Base-by-base conservation (phyloP, 371 early-diverging fungal genomes). In the Mucor irregularis region DNA sequence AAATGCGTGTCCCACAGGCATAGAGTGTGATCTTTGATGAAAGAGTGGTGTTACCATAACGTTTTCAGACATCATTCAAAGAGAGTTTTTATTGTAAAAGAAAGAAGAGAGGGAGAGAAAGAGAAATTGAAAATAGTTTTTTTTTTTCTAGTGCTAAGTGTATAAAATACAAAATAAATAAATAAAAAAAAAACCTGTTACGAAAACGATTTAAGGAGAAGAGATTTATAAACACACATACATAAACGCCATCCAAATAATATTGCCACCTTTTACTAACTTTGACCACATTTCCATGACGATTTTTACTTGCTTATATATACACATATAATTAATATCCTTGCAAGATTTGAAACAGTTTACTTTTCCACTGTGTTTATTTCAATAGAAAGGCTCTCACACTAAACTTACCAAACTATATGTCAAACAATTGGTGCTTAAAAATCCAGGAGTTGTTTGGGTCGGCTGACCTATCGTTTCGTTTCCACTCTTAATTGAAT, bases 51-150 rank as follows among this genome's bases (percentile, higher is more conserved):
- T 37, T 38, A 58, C 50, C 56, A 67, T 56, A 28, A 52, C 53
- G 30, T 62, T 58, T 46, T 67, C 67, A 29, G 67, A 58, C 67
- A 67, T 67, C 16, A 25, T 49, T n/a, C n/a, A n/a, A n/a, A n/a
- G n/a, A n/a, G n/a, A n/a, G 13, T 49, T 10, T 8, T 2, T 44
- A 13, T 25, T 26, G 16, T 6, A 54, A 45, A 47, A 40, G 16
- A 51, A 52, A 29, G 7, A 37, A 58, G 17, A 58, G 30, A 45
- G 26, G 45, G 37, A 34, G n/a, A 42, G 30, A 37, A 21, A 24
- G 24, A 48, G 30, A 47, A 38, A 39, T 34, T 53, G 7, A 13
- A 33, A 33, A 31, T 31, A 34, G 17, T 29, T 33, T 26, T 38
- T 55, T 46, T n/a, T 46, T 34, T 38, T 34, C 4, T 44, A 26